Percentiles rank a stretch among this genome's conserved stretches.
Conservation (phyloP, 1,139 yeast genomes). For the Trichomonascaceae sp. region DNA sequence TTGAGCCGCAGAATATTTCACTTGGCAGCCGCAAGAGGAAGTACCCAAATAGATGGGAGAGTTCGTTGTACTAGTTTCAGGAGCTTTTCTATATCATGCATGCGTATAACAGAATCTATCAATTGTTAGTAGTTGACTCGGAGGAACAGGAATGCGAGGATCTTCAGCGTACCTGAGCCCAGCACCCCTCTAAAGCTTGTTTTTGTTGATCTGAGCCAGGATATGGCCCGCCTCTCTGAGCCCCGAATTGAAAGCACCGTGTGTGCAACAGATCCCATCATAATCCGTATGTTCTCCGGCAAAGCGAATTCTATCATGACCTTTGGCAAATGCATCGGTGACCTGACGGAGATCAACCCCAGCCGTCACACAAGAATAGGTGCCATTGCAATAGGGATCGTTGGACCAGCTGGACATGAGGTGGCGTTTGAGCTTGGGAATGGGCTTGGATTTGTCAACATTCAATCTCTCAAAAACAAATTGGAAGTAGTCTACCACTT, state of each 20-base stretch:
- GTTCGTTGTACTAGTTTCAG: too few relatives aligned
- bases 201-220: constrained; percentile 2
- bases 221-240: constrained; percentile 44
- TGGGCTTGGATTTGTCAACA: constrained; percentile 7
- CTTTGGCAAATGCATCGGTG: constrained; percentile 42
- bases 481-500: constrained; percentile 32
- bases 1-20: too few relatives aligned
- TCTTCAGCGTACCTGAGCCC: too few relatives aligned
- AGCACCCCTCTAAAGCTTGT: too few relatives aligned
- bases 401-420: constrained; percentile 49
- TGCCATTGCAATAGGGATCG: constrained; percentile 60
- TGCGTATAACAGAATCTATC: too few relatives aligned
- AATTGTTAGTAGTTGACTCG: too few relatives aligned
- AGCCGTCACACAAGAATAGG: constrained; percentile 55
- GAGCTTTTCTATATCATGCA: too few relatives aligned
- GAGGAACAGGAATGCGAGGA: too few relatives aligned
- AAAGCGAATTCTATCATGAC: constrained; percentile 48
- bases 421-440: constrained; percentile 4
- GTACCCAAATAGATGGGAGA: too few relatives aligned
- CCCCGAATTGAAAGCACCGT: constrained; percentile 78
- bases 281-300: constrained; percentile 76
- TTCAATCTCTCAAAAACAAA: constrained; percentile 28
- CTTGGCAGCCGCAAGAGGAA: too few relatives aligned
- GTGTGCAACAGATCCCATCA: constrained; percentile 76
- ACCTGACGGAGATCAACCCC: constrained; percentile 56